Evolutionary conservation across 495 filamentous ascomycete species (phyloP).

Genomic region (Talaromyces proteolyticus): DNA sequence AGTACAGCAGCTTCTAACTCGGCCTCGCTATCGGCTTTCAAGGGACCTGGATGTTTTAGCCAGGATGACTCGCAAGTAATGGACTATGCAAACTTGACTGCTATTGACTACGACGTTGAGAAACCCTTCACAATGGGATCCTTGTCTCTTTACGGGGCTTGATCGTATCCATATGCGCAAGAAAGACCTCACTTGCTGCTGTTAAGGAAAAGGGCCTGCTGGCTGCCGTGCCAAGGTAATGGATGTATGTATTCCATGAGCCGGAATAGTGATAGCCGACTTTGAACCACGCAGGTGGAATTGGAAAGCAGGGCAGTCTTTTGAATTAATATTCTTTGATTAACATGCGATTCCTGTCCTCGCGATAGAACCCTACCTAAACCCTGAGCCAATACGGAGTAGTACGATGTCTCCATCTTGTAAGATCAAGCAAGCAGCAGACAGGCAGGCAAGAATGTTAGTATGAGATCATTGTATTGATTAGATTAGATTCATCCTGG

Average conservation of each 20-base stretch:
- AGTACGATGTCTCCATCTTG: too few relatives aligned
- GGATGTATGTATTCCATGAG: slow-evolving; percentile 1
- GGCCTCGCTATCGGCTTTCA: background rate
- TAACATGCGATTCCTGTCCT: background rate
- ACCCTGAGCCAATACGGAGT: background rate
- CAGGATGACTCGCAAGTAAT: background rate
- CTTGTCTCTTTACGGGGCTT: background rate
- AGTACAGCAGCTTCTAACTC: slow-evolving; percentile 1
- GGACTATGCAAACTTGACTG: slow-evolving; percentile 1
- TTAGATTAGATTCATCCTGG: too few relatives aligned
- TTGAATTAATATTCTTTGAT: background rate
- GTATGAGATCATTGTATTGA: too few relatives aligned
- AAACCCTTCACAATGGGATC: background rate
- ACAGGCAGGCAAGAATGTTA: too few relatives aligned
- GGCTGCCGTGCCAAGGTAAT: slow-evolving; percentile 1
- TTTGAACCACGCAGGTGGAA: background rate
- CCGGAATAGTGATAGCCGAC: background rate
- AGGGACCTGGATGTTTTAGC: background rate
- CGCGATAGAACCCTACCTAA: background rate
- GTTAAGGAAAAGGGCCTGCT: background rate
- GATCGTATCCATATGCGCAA: background rate
- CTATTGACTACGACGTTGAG: background rate
- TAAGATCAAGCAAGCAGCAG: too few relatives aligned
- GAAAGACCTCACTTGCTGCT: slow-evolving; percentile 1
- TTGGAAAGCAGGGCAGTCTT: background rate